Evolutionary conservation across 768 basidiomycete genomes (phyloP).

Genomic region (Trametes gibbosa): DNA sequence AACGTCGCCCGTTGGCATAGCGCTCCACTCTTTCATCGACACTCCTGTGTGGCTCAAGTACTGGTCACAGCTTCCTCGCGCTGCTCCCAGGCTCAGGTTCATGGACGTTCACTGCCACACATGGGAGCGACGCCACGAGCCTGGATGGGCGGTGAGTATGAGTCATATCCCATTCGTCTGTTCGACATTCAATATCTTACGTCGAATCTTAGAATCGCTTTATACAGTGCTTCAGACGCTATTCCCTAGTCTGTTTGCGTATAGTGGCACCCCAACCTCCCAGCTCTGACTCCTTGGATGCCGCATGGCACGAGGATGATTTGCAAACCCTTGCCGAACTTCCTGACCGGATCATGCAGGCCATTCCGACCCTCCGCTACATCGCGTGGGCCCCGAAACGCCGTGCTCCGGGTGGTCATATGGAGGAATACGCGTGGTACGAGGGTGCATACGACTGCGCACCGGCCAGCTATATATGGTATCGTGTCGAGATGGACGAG

Average conservation of each 20-base stretch:
- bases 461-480: slow-evolving; percentile 11
- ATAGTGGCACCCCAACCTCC: slow-evolving; percentile 11
- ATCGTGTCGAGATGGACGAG: slow-evolving; percentile 7
- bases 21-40: slow-evolving; percentile 11
- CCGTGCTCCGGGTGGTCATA: neutral
- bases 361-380: slow-evolving; percentile 10
- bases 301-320: slow-evolving; percentile 10
- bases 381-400: slow-evolving; percentile 16
- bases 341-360: slow-evolving; percentile 6
- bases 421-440: slow-evolving; percentile 11
- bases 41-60: slow-evolving; percentile 8
- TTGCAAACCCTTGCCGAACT: slow-evolving; percentile 9
- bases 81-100: slow-evolving; percentile 9
- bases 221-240: slow-evolving; percentile 5
- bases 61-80: slow-evolving; percentile 6
- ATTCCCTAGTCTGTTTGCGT: slow-evolving; percentile 7
- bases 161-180: neutral
- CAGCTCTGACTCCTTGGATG: neutral
- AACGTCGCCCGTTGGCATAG: slow-evolving; percentile 10
- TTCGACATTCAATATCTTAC: neutral
- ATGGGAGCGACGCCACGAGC: slow-evolving; percentile 2
- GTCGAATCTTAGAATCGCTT: neutral
- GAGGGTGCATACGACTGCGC: slow-evolving; percentile 13
- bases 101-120: slow-evolving; percentile 14
- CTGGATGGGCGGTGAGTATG: slow-evolving; percentile 8